Conservation (phyloP, 129 eudicot genomes). For the Flaveria sonorensis region DNA sequence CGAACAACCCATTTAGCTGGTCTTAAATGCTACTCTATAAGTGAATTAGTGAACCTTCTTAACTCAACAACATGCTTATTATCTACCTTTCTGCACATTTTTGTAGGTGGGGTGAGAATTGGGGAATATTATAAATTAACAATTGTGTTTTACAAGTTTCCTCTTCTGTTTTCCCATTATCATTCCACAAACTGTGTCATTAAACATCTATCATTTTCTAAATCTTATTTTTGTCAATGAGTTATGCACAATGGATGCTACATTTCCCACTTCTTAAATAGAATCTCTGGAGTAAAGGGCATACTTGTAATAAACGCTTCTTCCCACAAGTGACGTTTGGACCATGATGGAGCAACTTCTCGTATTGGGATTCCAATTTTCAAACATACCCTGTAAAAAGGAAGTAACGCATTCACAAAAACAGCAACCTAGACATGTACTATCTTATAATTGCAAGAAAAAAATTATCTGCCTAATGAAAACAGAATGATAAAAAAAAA, state of each 20-base stretch:
- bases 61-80: not conserved
- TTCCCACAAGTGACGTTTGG: conserved; percentile 60
- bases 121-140: not conserved
- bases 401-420: not conserved
- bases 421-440: conserved; percentile 3
- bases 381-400: conserved; percentile 54
- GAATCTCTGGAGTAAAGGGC: conserved; percentile 18
- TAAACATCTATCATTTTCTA: not conserved
- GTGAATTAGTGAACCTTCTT: not conserved
- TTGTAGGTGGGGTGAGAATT: too few relatives aligned
- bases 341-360: conserved; percentile 95
- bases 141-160: not conserved
- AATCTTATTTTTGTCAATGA: not conserved
- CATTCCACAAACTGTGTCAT: not conserved
- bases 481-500: too few relatives aligned
- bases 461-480: not conserved
- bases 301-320: conserved; percentile 94
- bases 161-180: not conserved
- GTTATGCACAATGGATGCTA: not conserved
- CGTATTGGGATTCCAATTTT: conserved; percentile 65
- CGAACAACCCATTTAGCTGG: not conserved
- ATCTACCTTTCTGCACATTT: conserved; percentile 9
- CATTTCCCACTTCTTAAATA: not conserved
- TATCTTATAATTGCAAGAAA: not conserved
- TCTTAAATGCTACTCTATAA: not conserved